phyloP scores from a whole-genome alignment of 257 asterid species.

The Ligustrum vulgare region DNA sequence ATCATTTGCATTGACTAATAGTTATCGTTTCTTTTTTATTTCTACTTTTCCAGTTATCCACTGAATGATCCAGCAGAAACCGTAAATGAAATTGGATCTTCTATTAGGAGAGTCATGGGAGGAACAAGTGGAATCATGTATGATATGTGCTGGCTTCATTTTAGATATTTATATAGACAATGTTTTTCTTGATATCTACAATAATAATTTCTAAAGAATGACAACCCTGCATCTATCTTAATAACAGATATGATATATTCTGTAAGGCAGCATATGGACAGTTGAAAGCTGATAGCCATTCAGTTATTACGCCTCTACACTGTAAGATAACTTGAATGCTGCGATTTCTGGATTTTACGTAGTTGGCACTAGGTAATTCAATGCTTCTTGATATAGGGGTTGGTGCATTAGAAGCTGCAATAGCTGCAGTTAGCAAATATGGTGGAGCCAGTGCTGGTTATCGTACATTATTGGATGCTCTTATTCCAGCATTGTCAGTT shows the following conservation, averaged over 20 bases:
- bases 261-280: constrained; percentile 81
- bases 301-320: constrained; percentile 50
- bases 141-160: constrained; percentile 18
- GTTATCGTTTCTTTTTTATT: constrained; percentile 13
- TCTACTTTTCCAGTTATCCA: constrained; percentile 71
- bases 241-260: constrained; percentile 78
- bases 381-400: constrained; percentile 68
- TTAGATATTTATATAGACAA: neutral
- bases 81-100: constrained; percentile 67
- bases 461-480: constrained; percentile 90
- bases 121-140: constrained; percentile 99
- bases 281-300: constrained; percentile 55
- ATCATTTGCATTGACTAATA: neutral
- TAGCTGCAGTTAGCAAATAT: constrained; percentile 85
- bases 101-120: constrained; percentile 95
- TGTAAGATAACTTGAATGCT: constrained; percentile 52
- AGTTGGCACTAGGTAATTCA: constrained; percentile 17
- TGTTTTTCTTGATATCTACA: constrained; percentile 1
- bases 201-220: neutral
- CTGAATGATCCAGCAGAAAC: constrained; percentile 95
- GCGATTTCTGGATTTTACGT: constrained; percentile 11
- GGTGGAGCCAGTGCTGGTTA: constrained; percentile 96
- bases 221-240: neutral
- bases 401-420: constrained; percentile 86
- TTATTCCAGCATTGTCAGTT: constrained; percentile 76